A percentile compares a stretch with the other conserved stretches of the same genome.
Conservation (phyloP, 2,329 filamentous ascomycete species). For the Colletotrichum destructivum region DNA sequence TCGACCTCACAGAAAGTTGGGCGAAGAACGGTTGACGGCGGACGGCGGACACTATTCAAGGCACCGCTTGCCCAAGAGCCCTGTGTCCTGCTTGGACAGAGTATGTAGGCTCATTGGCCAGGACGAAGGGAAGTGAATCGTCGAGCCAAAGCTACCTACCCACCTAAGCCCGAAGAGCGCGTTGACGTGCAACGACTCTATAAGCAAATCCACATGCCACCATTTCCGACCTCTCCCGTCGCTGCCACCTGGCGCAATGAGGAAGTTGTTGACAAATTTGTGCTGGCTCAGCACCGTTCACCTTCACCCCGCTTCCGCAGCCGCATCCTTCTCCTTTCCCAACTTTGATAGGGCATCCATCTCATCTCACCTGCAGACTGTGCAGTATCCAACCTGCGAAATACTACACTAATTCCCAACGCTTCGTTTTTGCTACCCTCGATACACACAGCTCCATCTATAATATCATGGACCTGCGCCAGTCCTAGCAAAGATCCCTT, state of each 20-base stretch:
- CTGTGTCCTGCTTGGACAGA: no score
- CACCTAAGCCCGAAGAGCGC: no score
- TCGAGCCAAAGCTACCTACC: no score
- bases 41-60: background rate
- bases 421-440: background rate
- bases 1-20: no score
- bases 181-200: no score
- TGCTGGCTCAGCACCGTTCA: background rate
- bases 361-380: background rate
- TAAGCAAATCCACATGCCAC: background rate
- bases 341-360: background rate
- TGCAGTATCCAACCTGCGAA: background rate
- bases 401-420: background rate
- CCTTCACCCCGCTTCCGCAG: background rate
- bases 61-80: background rate
- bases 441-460: background rate
- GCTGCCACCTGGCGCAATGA: no score
- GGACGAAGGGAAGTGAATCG: background rate
- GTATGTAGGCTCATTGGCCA: background rate
- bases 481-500: constrained; percentile 1
- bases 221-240: background rate
- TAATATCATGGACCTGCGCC: background rate
- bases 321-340: constrained; percentile 1
- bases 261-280: no score
- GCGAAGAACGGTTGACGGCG: no score